Conservation (phyloP, 1,284 basidiomycete genomes). For the Cutaneotrichosporon arboriforme region DNA sequence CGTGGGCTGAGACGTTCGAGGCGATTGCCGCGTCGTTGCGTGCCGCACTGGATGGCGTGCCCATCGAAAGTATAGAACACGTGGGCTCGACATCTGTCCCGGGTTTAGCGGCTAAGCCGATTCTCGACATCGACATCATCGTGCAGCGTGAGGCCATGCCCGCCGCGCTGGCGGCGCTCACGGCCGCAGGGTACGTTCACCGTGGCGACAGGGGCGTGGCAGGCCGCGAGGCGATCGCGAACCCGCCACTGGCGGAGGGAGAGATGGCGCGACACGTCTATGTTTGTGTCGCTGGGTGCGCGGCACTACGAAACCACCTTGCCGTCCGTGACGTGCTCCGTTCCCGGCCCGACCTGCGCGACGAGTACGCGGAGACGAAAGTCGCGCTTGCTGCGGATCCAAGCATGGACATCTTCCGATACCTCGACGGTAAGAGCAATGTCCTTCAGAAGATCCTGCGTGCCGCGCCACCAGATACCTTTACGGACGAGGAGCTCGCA, state of each 20-base stretch:
- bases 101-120: slow-evolving; percentile 19
- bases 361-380: slow-evolving; percentile 13
- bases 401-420: background rate
- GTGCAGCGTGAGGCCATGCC: slow-evolving; percentile 8
- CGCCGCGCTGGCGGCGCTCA: slow-evolving; percentile 1
- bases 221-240: slow-evolving; percentile 1
- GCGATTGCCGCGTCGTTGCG: slow-evolving; percentile 8
- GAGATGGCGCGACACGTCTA: slow-evolving; percentile 6
- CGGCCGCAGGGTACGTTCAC: slow-evolving; percentile 2
- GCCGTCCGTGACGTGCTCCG: slow-evolving; percentile 15
- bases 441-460: slow-evolving; percentile 1
- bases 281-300: background rate
- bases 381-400: background rate
- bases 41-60: background rate
- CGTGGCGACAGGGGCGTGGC: slow-evolving; percentile 3
- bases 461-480: background rate
- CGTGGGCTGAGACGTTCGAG: slow-evolving; percentile 13
- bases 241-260: background rate
- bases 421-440: slow-evolving; percentile 2
- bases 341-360: slow-evolving; percentile 6
- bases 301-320: slow-evolving; percentile 17
- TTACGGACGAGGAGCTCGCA: background rate
- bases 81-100: slow-evolving; percentile 26
- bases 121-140: slow-evolving; percentile 28
- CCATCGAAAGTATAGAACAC: slow-evolving; percentile 14